Evolutionary conservation across 225 moss, liverwort and hornwort species (phyloP), one percentile per base, ranked within the genome.

Genomic region (Pleurozium schreberi): DNA sequence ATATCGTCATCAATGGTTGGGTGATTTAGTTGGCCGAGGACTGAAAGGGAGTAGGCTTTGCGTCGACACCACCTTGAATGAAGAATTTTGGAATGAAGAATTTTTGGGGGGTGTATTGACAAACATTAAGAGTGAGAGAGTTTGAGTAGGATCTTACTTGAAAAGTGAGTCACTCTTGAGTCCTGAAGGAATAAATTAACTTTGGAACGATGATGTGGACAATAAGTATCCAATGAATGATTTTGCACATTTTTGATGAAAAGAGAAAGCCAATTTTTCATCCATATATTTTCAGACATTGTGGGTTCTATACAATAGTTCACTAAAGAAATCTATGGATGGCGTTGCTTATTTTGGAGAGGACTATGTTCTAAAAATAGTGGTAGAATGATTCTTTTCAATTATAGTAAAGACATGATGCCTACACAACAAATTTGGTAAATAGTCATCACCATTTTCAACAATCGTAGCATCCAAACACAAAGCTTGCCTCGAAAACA

Each of bases 401-500:
- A 40, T 2, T 0, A 2, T 3, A 71, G 0, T 27, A 43, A 22
- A 3, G 28, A 0, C 3, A 45, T 30, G 0, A 10, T 17, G 18
- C 28, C 14, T 6, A 28, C 0, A 2, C 6, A 45, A 45, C 10
- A 28, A 73, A 10, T 45, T 28, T 45, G 17, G 6, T 17, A 6
- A 3, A 6, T 17, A 1, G 3, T 45, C 45, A 28, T 73, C 0
- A 18, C 2, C 31, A 47, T 74, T 30, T 74, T 9, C 2, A 47
- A 47, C 11, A 74, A 47, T 30, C 0, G 0, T 0, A 17, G 1
- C 45, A 45, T 43, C 17, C 26, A 45, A 28, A 43, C 15, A 28
- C 0, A 47, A 47, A 17, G 6, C 31, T 74, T 47, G 30, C n/a
- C n/a, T n/a, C n/a, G 18, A 0, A 28, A 74, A 74, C 2, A 4